phyloP scores from a whole-genome alignment of 2,329 filamentous ascomycete species.

The Fusarium compactum region DNA sequence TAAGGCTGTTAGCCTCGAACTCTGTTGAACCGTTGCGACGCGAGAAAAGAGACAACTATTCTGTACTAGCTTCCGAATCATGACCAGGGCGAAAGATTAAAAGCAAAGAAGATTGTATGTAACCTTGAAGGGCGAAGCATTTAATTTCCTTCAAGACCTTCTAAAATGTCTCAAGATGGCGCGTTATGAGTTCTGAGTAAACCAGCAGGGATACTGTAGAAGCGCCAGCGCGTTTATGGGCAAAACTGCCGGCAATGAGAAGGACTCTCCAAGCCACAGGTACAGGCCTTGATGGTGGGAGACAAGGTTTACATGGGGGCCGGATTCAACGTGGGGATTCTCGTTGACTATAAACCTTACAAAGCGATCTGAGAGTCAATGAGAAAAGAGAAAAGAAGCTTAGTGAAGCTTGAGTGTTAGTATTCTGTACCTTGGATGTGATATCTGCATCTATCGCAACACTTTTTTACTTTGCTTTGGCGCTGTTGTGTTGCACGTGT shows the following conservation, averaged over 20 bases:
- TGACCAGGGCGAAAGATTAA: background rate
- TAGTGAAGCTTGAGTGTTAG: background rate
- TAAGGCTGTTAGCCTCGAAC: conserved; percentile 24
- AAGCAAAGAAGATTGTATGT: background rate
- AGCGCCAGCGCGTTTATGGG: conserved; percentile 6
- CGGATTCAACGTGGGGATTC: conserved; percentile 7
- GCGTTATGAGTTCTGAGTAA: background rate
- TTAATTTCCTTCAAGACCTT: background rate
- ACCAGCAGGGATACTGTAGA: background rate
- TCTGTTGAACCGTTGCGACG: conserved; percentile 10
- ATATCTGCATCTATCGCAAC: conserved; percentile 2
- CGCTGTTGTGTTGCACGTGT: background rate
- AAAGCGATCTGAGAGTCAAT: background rate
- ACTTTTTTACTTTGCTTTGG: conserved; percentile 1
- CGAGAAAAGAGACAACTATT: conserved; percentile 43
- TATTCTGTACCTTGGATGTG: background rate
- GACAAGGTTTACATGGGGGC: conserved; percentile 8
- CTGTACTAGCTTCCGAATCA: background rate
- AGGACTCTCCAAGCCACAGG: background rate
- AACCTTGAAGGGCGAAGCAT: background rate
- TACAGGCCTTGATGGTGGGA: conserved; percentile 26
- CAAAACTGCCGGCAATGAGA: conserved; percentile 1
- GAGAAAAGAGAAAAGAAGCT: background rate
- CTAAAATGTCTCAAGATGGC: conserved; percentile 1
- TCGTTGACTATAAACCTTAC: background rate